Evolutionary conservation across 2,329 filamentous ascomycete genomes (phyloP), one percentile per base, ranked within the genome.

Genomic region (Parafenestella ontariensis): DNA sequence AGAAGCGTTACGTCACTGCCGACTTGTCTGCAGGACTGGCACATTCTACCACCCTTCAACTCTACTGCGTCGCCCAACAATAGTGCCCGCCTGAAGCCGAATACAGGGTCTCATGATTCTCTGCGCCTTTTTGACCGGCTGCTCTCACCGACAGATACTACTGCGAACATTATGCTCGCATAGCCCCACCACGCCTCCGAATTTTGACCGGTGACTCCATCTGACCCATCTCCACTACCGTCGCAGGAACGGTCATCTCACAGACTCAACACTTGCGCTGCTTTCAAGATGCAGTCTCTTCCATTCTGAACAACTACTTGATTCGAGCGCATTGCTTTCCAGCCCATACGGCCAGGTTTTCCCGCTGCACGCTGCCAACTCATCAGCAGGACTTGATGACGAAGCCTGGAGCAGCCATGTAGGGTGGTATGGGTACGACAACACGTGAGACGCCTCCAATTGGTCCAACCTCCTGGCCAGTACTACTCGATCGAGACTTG

Each of bases 331-430:
- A 9, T 20, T 45, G 45, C 40, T 37, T 28, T 40, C 26, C 34
- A 41, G 51, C 52, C 46, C 48, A 47, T 42, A 31, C 29, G 47
- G 40, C 52, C 58, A 58, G 60, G 57, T 58, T 61, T 33, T 44
- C 49, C 29, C 40, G 49, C 54, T 59, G 59, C 61, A 59, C 48
- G 41, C 49, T 61, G 62, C 63, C 64, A 60, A 58, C 65, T 64
- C 60, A 61, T 54, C 64, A 49, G 41, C 49, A 45, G 26, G 46
- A 39, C 42, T 49, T 41, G 56, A 64, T 64, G 61, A 64, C 61
- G 58, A 62, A 64, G 61, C 61, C 47, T 37, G 26, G 50, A 47
- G 54, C 46, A 46, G 20, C 46, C 49, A 49, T 39, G 56, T 60
- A 52, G 46, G 55, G 46, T n/a, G n/a, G 46, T 33, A 52, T 44